Evolutionary conservation across 805 yeast genomes (phyloP).

Genomic region (Starmerella scarabaei): DNA sequence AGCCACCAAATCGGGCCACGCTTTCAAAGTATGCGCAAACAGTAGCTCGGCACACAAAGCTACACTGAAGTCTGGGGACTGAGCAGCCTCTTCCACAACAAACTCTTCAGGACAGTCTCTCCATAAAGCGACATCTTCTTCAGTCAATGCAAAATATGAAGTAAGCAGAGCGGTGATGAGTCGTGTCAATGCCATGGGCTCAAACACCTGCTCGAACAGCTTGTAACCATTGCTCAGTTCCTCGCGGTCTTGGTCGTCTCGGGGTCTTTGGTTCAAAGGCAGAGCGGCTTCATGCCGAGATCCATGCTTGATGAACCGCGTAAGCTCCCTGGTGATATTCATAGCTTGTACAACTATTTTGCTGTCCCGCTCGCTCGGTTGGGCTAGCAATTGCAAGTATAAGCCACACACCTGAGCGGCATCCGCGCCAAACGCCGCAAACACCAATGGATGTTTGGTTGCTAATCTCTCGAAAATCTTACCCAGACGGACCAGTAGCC

Average conservation of each 20-base stretch:
- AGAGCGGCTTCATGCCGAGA: conserved; percentile 5
- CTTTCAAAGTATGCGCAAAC: conserved; percentile 57
- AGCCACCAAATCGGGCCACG: conserved; percentile 48
- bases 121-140: conserved; percentile 75
- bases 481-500: conserved; percentile 59
- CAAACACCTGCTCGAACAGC: conserved; percentile 39
- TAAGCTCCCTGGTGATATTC: conserved; percentile 47
- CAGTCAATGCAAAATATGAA: conserved; percentile 62
- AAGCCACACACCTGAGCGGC: conserved; percentile 42
- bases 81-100: conserved; percentile 61
- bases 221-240: conserved; percentile 49
- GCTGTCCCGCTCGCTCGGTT: conserved; percentile 41
- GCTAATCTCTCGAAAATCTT: conserved; percentile 56
- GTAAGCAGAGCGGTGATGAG: conserved; percentile 55
- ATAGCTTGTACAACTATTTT: conserved; percentile 47
- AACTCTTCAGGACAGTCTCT: conserved; percentile 81
- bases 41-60: conserved; percentile 80
- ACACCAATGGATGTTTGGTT: conserved; percentile 51
- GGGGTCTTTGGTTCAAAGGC: conserved; percentile 33
- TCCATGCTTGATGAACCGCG: conserved; percentile 32
- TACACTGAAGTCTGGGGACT: conserved; percentile 61
- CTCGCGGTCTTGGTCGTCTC: conserved; percentile 49
- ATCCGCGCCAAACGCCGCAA: conserved; percentile 30
- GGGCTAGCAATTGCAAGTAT: conserved; percentile 42
- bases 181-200: conserved; percentile 38